Evolutionary conservation across 2,329 filamentous ascomycete genomes (phyloP).

Genomic region (Colletotrichum sojae): DNA sequence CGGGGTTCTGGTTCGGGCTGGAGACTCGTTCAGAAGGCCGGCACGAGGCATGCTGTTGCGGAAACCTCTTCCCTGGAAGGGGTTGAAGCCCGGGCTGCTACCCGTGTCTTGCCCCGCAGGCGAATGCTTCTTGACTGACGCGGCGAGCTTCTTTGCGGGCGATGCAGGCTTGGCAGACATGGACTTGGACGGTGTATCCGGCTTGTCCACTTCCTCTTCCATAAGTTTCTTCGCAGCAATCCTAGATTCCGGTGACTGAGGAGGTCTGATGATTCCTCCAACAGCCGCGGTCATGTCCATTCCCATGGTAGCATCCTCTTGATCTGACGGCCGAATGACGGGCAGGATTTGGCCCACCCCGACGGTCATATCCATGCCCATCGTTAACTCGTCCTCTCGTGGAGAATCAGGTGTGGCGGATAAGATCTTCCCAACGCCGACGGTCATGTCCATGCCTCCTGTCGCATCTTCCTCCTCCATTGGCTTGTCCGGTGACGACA

Average conservation of each 20-base stretch:
- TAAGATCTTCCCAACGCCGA: constrained; percentile 61
- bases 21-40: constrained; percentile 54
- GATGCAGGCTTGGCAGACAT: constrained; percentile 54
- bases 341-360: constrained; percentile 69
- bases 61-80: constrained; percentile 64
- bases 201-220: constrained; percentile 69
- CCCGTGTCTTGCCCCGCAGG: constrained; percentile 44
- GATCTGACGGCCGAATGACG: constrained; percentile 45
- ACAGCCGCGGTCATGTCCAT: constrained; percentile 79
- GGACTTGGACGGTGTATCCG: constrained; percentile 60
- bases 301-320: constrained; percentile 63
- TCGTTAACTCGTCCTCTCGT: constrained; percentile 46
- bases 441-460: constrained; percentile 71
- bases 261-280: constrained; percentile 70
- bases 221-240: constrained; percentile 68
- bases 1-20: constrained; percentile 36
- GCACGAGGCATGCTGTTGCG: constrained; percentile 63
- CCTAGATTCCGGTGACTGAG: constrained; percentile 55
- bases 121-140: constrained; percentile 47
- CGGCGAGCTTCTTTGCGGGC: constrained; percentile 51
- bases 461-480: constrained; percentile 65
- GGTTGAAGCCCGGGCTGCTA: constrained; percentile 69
- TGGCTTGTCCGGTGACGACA: constrained; percentile 57
- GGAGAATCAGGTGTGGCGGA: constrained; percentile 38
- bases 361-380: constrained; percentile 74